Base-by-base conservation (phyloP, 2,329 filamentous ascomycete genomes). In the Fusarium compactum region DNA sequence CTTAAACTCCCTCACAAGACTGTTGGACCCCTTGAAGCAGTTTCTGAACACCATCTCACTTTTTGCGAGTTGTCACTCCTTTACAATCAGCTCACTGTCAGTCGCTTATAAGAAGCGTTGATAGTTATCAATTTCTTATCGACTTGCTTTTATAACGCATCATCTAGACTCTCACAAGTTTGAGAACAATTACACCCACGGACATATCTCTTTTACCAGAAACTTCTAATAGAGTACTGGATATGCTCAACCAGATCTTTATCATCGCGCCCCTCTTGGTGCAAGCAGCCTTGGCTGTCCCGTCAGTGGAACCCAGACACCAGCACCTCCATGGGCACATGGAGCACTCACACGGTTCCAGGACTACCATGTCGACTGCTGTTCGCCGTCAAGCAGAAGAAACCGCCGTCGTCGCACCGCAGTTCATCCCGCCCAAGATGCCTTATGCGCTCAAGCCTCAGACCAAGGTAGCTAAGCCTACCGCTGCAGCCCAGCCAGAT, bases 191-290 rank as follows among this genome's bases (percentile, higher is more conserved):
- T 41, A 22, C 20, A 48, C 34, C 38, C 34, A 22, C 46, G 15
- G 20, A 44, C 29, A 43, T 29, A 34, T 22, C 15, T 34, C 51
- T 52, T 57, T 34, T 45, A 14, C 43, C 30, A 6, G 27, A 48
- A 24, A 24, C 16, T 24, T 11, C 14, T 25, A 52, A 47, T 27
- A 41, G 65, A 46, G 20, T 34, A 58, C 25, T 54, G 41, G 58
- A 58, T 24, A 77, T 79, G 75, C 69, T 74, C 47, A 70, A 68
- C 25, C 47, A 58, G 44, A 54, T 79, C 30, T 32, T 77, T 30
- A 47, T 68, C 6, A 56, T 64, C 20, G 69, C 72, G 45, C 73
- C 75, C 15, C 64, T 79, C 15, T 66, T 79, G 74, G 75, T 72
- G 30, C 67, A 72, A 47, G 50, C 64, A 50, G 73, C 60, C 9